phyloP scores from a whole-genome alignment of 2,329 filamentous ascomycete genomes.

The Thielaviopsis punctulata region DNA sequence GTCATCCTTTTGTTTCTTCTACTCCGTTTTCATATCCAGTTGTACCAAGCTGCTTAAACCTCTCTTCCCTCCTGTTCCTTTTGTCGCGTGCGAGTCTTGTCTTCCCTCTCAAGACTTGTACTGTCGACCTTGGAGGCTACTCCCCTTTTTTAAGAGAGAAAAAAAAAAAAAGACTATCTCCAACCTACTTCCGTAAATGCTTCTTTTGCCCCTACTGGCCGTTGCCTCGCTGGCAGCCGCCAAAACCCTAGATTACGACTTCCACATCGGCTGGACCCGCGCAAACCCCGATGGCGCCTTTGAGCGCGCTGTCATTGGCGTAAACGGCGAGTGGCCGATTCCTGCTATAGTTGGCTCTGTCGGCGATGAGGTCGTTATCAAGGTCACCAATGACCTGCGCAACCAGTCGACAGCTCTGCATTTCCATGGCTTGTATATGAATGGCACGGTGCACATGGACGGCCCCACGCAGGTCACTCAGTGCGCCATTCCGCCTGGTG shows the following conservation, averaged over 20 bases:
- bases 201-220: slow-evolving; percentile 1
- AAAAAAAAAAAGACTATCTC: not conserved
- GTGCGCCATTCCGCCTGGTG: slow-evolving; percentile 46
- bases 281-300: slow-evolving; percentile 54
- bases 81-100: not conserved
- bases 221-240: slow-evolving; percentile 19
- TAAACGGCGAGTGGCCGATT: slow-evolving; percentile 62
- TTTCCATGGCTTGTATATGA: slow-evolving; percentile 58
- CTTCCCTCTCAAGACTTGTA: not conserved
- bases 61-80: not conserved
- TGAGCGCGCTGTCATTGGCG: slow-evolving; percentile 51
- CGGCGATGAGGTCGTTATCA: slow-evolving; percentile 44
- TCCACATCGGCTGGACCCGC: slow-evolving; percentile 53
- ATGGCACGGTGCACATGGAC: slow-evolving; percentile 53
- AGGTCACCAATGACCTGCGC: slow-evolving; percentile 39
- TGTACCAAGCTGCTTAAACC: too few species aligned
- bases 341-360: slow-evolving; percentile 45
- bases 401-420: slow-evolving; percentile 47
- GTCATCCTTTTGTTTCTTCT: not conserved
- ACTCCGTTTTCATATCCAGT: not conserved
- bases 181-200: not conserved
- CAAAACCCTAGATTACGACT: slow-evolving; percentile 41
- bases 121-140: not conserved
- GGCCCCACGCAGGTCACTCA: slow-evolving; percentile 50
- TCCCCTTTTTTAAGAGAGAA: not conserved